These are phyloP conservation scores for Hagleromyces aurorensis DNA, from an alignment of 805 yeast species.

Conservation along the genomic window DNA sequence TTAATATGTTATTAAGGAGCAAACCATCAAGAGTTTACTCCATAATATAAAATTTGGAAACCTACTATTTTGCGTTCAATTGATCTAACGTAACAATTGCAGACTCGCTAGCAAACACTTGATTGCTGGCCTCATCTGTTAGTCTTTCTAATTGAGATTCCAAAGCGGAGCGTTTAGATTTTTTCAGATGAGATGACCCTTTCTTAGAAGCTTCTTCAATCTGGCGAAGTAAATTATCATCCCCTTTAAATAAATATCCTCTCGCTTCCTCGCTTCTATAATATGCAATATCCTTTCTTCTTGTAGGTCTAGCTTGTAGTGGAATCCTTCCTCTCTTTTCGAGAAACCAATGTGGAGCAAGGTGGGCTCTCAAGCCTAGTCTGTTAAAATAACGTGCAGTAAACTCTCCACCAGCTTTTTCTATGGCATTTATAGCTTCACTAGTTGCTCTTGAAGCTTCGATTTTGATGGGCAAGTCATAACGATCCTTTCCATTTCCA, in stretches of 20 bases:
- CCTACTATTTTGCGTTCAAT: too few species aligned
- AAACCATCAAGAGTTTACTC: too few species aligned
- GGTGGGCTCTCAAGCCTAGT: conserved; percentile 65
- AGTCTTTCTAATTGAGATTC: conserved; percentile 30
- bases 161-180: conserved; percentile 29
- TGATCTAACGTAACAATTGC: too few species aligned
- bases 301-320: conserved; percentile 75
- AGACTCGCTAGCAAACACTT: conserved; percentile 1
- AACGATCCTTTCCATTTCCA: conserved; percentile 50
- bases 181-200: conserved; percentile 14
- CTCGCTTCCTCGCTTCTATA: conserved; percentile 64
- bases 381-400: conserved; percentile 63
- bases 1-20: too few species aligned
- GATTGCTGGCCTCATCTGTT: conserved; percentile 29
- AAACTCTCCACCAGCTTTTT: conserved; percentile 63
- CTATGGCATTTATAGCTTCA: conserved; percentile 67
- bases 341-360: conserved; percentile 64
- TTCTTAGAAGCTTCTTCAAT: conserved; percentile 17
- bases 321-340: conserved; percentile 74
- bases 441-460: conserved; percentile 78
- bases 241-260: conserved; percentile 59
- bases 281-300: conserved; percentile 68
- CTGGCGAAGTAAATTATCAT: conserved; percentile 22
- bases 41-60: too few species aligned
- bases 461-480: conserved; percentile 56